A percentile compares a stretch with the other conserved stretches of the same genome.
These are phyloP conservation scores for Aphanocladium album DNA, from an alignment of 2,329 filamentous ascomycete genomes.

Conservation along the genomic window DNA sequence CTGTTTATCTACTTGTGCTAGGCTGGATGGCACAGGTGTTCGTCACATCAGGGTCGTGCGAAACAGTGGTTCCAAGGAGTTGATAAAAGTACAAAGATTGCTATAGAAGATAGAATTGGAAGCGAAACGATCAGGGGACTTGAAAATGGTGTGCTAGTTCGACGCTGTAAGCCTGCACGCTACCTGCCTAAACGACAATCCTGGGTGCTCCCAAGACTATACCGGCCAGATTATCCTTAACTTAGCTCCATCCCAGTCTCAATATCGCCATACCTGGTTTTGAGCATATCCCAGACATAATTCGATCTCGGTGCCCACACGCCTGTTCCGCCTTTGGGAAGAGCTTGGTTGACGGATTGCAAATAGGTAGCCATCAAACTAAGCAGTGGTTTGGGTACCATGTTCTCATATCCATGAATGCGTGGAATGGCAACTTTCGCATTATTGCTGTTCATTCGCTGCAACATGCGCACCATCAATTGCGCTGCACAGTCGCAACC, in stretches of 20 bases:
- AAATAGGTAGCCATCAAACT: background rate
- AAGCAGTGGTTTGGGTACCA: background rate
- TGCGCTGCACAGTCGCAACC: slow-evolving; percentile 52
- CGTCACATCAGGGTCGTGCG: too few relatives aligned
- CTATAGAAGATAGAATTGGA: too few relatives aligned
- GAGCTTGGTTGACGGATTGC: background rate
- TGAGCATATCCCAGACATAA: background rate
- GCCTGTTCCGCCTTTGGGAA: background rate
- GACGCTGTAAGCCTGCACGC: too few relatives aligned
- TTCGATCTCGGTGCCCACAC: background rate
- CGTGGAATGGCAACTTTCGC: background rate
- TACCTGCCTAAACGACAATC: too few relatives aligned
- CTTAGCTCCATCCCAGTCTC: background rate
- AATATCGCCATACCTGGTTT: background rate
- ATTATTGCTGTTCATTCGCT: background rate
- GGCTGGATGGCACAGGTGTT: too few relatives aligned
- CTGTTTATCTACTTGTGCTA: too few relatives aligned
- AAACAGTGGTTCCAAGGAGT: too few relatives aligned
- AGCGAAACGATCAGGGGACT: too few relatives aligned
- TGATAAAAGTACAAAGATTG: too few relatives aligned
- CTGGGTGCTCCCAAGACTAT: too few relatives aligned
- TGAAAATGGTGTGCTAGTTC: too few relatives aligned
- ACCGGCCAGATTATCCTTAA: too few relatives aligned
- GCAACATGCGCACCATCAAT: background rate
- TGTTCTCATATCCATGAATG: background rate